Conservation (phyloP, 257 asterid species). For the Scutellaria galericulata region DNA sequence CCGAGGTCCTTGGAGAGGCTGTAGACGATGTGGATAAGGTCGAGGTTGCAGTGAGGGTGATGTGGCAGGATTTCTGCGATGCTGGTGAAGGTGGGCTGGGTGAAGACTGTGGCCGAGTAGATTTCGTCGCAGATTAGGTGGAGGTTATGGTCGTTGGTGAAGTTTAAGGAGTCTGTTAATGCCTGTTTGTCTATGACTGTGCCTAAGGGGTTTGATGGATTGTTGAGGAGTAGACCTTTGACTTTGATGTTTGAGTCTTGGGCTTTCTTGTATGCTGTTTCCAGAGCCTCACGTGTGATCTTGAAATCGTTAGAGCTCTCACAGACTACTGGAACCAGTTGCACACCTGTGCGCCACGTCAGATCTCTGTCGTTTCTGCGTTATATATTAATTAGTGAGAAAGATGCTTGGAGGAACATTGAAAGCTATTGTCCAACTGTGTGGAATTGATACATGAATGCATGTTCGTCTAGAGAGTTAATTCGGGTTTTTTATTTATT, state of each 20-base stretch:
- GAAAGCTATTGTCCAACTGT: constrained; percentile 14
- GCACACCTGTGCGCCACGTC: constrained; percentile 76
- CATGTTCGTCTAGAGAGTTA: neutral
- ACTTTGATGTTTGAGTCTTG: constrained; percentile 59
- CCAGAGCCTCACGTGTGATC: constrained; percentile 61
- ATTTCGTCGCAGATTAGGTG: constrained; percentile 85
- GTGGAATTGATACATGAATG: neutral
- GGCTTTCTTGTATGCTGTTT: constrained; percentile 64
- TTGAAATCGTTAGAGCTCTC: constrained; percentile 66
- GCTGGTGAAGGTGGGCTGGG: constrained; percentile 64
- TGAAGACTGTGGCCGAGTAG: constrained; percentile 85
- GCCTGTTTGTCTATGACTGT: constrained; percentile 65
- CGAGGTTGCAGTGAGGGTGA: constrained; percentile 41
- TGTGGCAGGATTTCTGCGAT: constrained; percentile 69
- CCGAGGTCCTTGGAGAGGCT: constrained; percentile 89
- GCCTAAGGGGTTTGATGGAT: constrained; percentile 90
- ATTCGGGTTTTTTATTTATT: constrained; percentile 4
- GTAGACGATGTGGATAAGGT: constrained; percentile 74
- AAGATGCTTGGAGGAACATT: no score
- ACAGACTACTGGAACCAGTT: constrained; percentile 71
- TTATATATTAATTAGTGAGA: neutral
- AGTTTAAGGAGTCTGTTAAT: constrained; percentile 44
- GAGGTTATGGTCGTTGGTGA: constrained; percentile 55
- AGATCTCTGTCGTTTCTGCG: constrained; percentile 82
- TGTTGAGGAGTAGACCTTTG: constrained; percentile 72